These are phyloP conservation scores for Sporothrix variecibatus DNA, from an alignment of 2,329 filamentous ascomycete species.

Conservation along the genomic window DNA sequence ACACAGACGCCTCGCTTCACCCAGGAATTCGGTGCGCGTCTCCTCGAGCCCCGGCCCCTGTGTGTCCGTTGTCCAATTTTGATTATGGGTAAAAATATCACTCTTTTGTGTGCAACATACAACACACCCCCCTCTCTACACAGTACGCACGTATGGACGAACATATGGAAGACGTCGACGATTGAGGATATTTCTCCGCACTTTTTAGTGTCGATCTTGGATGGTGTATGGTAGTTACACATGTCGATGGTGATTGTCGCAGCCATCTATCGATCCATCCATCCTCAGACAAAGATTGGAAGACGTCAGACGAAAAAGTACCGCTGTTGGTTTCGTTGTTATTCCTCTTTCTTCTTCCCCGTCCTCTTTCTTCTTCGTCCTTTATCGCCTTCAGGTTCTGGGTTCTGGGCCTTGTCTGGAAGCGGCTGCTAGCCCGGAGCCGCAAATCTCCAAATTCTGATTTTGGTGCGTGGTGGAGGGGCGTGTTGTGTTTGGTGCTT, in stretches of 20 bases:
- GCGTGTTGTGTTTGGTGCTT: not conserved
- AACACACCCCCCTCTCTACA: not conserved
- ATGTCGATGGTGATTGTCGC: not conserved
- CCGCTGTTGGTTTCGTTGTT: not conserved
- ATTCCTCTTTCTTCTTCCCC: not conserved
- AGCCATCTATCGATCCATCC: not conserved
- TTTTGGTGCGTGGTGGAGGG: not conserved
- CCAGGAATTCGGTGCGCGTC: constrained; percentile 15
- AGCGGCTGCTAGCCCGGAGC: constrained; percentile 5
- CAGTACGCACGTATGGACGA: not conserved
- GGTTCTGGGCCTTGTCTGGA: not conserved
- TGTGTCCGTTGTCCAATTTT: not conserved
- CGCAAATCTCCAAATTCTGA: not conserved
- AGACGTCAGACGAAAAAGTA: not conserved
- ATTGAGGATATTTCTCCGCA: not conserved
- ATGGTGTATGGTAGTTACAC: not conserved
- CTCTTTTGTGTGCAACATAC: not conserved
- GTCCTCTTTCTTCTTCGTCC: not conserved
- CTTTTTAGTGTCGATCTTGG: not conserved
- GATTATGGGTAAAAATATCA: not conserved
- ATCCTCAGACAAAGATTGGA: not conserved
- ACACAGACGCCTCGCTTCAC: not conserved
- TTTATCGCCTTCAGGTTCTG: not conserved
- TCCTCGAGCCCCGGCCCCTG: constrained; percentile 13
- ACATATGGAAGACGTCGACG: not conserved